A percentile compares a stretch with the other conserved stretches of the same genome.
Conservation (phyloP, 2,329 filamentous ascomycete species). For the Fusarium praegraminearum region DNA sequence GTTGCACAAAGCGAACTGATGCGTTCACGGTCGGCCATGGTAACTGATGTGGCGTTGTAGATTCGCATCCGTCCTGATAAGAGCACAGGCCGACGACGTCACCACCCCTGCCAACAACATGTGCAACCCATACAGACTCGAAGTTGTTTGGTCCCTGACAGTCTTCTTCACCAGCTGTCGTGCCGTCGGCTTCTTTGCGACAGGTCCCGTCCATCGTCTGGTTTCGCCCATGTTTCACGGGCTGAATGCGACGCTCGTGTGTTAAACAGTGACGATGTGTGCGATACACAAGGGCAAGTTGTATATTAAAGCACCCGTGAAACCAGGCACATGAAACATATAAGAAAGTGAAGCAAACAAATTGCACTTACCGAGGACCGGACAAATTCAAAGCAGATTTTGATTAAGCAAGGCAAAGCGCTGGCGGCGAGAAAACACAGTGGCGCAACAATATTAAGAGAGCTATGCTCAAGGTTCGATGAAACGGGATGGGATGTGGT, state of each 20-base stretch:
- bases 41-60: slow-evolving; percentile 32
- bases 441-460: slow-evolving; percentile 6
- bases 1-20: slow-evolving; percentile 17
- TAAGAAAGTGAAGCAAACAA: slow-evolving; percentile 29
- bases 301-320: slow-evolving; percentile 4
- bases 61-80: slow-evolving; percentile 29
- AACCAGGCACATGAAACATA: slow-evolving; percentile 18
- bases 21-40: slow-evolving; percentile 19
- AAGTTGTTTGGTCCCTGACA: slow-evolving; percentile 29
- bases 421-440: neutral
- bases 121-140: slow-evolving; percentile 20
- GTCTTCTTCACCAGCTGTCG: slow-evolving; percentile 19
- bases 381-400: slow-evolving; percentile 1
- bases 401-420: neutral
- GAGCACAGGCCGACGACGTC: slow-evolving; percentile 39
- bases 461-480: slow-evolving; percentile 12
- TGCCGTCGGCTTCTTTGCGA: slow-evolving; percentile 20
- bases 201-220: slow-evolving; percentile 17
- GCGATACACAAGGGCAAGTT: slow-evolving; percentile 4
- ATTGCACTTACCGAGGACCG: slow-evolving; percentile 32
- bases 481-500: slow-evolving; percentile 1
- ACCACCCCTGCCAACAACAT: slow-evolving; percentile 29
- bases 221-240: slow-evolving; percentile 20
- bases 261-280: slow-evolving; percentile 2
- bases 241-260: slow-evolving; percentile 1